phyloP scores from a whole-genome alignment of 2,329 filamentous ascomycete genomes.

The Botrytis paeoniae region DNA sequence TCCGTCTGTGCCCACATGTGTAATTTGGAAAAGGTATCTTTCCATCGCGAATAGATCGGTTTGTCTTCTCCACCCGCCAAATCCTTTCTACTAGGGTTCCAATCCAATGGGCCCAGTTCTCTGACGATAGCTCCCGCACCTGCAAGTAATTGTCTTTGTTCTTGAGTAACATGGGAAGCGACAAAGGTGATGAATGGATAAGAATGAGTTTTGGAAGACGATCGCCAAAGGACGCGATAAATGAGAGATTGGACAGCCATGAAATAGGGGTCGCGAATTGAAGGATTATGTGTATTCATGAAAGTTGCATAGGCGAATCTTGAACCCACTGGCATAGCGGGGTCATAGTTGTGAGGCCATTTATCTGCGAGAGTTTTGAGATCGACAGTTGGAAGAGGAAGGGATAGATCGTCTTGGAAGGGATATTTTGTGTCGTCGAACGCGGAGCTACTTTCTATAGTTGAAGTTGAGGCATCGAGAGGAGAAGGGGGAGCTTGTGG shows the following conservation, averaged over 20 bases:
- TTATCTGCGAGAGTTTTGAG: not conserved
- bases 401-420: slow-evolving; percentile 13
- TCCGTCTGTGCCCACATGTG: slow-evolving; percentile 24
- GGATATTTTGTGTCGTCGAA: slow-evolving; percentile 15
- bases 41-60: slow-evolving; percentile 20
- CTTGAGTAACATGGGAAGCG: slow-evolving; percentile 19
- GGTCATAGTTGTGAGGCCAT: slow-evolving; percentile 20
- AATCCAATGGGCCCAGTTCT: slow-evolving; percentile 20
- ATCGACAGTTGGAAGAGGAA: slow-evolving; percentile 1
- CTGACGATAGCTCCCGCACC: slow-evolving; percentile 24
- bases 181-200: slow-evolving; percentile 26
- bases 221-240: slow-evolving; percentile 23
- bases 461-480: not conserved
- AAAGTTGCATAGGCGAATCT: slow-evolving; percentile 21
- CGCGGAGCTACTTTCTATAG: not conserved
- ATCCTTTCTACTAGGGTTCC: slow-evolving; percentile 15
- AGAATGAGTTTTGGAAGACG: slow-evolving; percentile 7
- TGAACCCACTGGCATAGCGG: slow-evolving; percentile 41
- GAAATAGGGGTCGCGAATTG: slow-evolving; percentile 23
- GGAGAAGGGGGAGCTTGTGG: not conserved
- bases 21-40: slow-evolving; percentile 24
- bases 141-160: slow-evolving; percentile 19
- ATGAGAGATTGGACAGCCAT: slow-evolving; percentile 23
- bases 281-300: slow-evolving; percentile 22
- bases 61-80: not conserved